phyloP scores from a whole-genome alignment of 2,329 filamentous ascomycete species.

The Aureobasidium vineae region DNA sequence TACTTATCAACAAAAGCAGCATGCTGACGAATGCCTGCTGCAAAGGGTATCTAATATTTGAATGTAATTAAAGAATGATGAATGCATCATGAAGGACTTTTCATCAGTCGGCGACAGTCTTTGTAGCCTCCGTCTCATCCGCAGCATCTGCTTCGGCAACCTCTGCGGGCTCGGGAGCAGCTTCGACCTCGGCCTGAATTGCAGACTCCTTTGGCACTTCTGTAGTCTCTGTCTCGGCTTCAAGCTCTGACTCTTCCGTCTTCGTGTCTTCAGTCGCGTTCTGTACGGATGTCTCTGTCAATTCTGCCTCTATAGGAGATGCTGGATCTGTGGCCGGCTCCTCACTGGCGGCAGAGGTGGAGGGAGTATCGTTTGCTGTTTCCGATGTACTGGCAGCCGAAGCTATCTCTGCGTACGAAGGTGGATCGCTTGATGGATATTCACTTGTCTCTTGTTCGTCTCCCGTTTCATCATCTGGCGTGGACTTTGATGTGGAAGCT shows the following conservation, averaged over 20 bases:
- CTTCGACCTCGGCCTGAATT: slow-evolving; percentile 21
- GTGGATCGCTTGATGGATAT: slow-evolving; percentile 2
- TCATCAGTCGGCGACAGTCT: slow-evolving; percentile 28
- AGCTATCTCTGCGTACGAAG: slow-evolving; percentile 9
- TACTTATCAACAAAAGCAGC: not conserved
- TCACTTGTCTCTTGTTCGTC: not conserved
- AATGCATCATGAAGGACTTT: not conserved
- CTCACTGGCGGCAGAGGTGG: not conserved
- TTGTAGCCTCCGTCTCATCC: slow-evolving; percentile 26
- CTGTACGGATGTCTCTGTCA: not conserved
- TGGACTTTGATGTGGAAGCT: not conserved
- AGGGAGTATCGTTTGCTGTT: not conserved
- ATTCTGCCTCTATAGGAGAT: not conserved
- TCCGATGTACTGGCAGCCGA: not conserved
- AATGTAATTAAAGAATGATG: not conserved
- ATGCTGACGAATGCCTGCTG: not conserved
- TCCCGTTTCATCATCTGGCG: not conserved
- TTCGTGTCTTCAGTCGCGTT: not conserved
- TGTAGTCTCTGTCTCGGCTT: not conserved
- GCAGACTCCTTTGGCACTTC: not conserved
- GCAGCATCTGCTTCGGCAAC: slow-evolving; percentile 28
- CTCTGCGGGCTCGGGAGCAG: slow-evolving; percentile 30
- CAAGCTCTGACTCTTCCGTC: not conserved
- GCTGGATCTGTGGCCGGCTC: not conserved
- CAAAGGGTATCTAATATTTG: slow-evolving; percentile 20